These are phyloP conservation scores for Penicillium olsonii DNA, from an alignment of 2,329 filamentous ascomycete genomes.

Conservation along the genomic window DNA sequence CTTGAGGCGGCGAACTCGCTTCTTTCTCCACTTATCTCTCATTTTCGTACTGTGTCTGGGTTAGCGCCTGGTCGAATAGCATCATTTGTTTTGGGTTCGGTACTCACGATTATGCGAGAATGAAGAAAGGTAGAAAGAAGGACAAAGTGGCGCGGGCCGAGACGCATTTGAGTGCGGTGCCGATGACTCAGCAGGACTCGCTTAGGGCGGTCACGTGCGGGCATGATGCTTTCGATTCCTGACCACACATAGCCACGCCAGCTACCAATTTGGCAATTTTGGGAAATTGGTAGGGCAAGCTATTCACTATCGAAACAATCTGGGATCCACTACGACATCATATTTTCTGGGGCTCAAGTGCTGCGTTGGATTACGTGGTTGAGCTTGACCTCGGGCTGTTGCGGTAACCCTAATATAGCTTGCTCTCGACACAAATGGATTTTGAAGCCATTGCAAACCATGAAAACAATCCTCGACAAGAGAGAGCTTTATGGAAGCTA, in stretches of 20 bases:
- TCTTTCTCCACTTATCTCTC: constrained; percentile 99
- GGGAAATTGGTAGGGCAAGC: not conserved
- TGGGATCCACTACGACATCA: not conserved
- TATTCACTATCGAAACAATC: not conserved
- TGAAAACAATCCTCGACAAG: not conserved
- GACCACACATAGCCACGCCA: constrained; percentile 8
- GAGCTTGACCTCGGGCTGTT: not conserved
- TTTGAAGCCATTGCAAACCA: not conserved
- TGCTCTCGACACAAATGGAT: not conserved
- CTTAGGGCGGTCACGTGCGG: constrained; percentile 10
- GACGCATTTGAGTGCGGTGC: constrained; percentile 43
- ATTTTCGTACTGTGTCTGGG: constrained; percentile 50
- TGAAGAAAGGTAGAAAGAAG: constrained; percentile 46
- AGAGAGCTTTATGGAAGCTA: not conserved
- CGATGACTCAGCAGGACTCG: constrained; percentile 40
- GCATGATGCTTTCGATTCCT: constrained; percentile 4
- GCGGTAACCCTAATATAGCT: not conserved
- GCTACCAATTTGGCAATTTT: constrained; percentile 9
- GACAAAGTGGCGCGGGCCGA: constrained; percentile 34
- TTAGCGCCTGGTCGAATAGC: constrained; percentile 18
- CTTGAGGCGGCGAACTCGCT: constrained; percentile 98
- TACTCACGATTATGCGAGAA: constrained; percentile 47
- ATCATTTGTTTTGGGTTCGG: constrained; percentile 4
- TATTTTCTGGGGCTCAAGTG: not conserved
- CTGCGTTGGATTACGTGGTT: not conserved